Conservation (phyloP, 2,329 filamentous ascomycete species). For the Arthrobotrys entomopaga region DNA sequence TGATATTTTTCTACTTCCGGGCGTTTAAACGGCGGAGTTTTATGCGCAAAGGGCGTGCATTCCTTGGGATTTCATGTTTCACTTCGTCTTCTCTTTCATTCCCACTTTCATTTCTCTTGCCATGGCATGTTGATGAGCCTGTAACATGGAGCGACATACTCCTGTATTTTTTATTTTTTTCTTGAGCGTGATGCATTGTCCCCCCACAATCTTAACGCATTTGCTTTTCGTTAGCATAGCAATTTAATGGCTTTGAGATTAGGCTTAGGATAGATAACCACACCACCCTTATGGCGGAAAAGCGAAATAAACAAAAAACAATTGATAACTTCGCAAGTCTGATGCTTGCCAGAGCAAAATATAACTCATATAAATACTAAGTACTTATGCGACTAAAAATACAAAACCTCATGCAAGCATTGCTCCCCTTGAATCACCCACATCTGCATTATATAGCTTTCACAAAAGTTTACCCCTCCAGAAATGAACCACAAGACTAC, state of each 20-base stretch:
- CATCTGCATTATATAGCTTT: too few relatives aligned
- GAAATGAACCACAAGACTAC: too few relatives aligned
- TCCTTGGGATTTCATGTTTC: conserved; percentile 1
- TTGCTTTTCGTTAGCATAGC: too few relatives aligned
- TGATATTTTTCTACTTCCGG: not conserved
- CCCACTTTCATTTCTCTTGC: not conserved
- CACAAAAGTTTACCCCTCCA: too few relatives aligned
- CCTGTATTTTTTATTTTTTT: conserved; percentile 30
- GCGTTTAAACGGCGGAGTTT: conserved; percentile 35
- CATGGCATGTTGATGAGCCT: conserved; percentile 8
- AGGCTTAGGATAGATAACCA: not conserved
- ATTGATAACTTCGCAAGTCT: conserved; percentile 3
- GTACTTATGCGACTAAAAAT: conserved; percentile 23
- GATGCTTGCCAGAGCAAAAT: too few relatives aligned
- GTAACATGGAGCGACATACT: conserved; percentile 8
- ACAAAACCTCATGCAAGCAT: conserved; percentile 1
- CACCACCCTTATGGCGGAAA: not conserved
- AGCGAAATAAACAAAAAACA: conserved; percentile 13
- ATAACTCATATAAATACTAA: not conserved
- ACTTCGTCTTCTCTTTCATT: not conserved
- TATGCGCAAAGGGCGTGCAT: conserved; percentile 11
- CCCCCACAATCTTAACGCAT: not conserved
- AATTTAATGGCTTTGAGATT: not conserved
- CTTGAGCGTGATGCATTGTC: not conserved
- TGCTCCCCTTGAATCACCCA: not conserved